These are phyloP conservation scores for Fusarium robinianum DNA, from an alignment of 2,329 filamentous ascomycete species.

Conservation along the genomic window DNA sequence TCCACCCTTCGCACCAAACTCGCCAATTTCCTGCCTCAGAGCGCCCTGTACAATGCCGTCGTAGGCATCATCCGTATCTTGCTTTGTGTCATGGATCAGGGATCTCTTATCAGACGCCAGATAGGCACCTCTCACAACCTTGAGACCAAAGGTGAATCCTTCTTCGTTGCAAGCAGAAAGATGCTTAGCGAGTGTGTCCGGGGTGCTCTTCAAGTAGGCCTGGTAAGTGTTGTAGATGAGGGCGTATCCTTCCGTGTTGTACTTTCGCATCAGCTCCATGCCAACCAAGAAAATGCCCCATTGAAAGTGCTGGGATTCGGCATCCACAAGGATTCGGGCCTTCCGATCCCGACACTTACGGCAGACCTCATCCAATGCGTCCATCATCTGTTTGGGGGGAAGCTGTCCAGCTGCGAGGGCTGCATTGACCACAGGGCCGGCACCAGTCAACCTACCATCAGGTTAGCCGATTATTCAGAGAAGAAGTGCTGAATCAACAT, in stretches of 20 bases:
- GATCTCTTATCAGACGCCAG: constrained; percentile 53
- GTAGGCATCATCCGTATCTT: constrained; percentile 57
- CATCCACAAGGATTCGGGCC: constrained; percentile 51
- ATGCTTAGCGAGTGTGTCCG: constrained; percentile 48
- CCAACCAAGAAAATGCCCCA: constrained; percentile 42
- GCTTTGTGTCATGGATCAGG: constrained; percentile 58
- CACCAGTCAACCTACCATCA: constrained; percentile 46
- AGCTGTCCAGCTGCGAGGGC: constrained; percentile 43
- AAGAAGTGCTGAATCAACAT: constrained; percentile 7
- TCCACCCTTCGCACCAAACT: constrained; percentile 44
- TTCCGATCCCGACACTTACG: constrained; percentile 43
- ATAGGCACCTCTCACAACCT: constrained; percentile 62
- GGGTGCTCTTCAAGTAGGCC: constrained; percentile 57
- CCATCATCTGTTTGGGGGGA: constrained; percentile 48
- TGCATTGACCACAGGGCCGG: constrained; percentile 45
- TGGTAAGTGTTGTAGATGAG: constrained; percentile 60
- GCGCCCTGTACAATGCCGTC: constrained; percentile 53
- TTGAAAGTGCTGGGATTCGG: constrained; percentile 52
- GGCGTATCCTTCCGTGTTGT: constrained; percentile 45
- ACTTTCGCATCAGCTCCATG: constrained; percentile 44
- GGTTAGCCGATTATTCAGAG: background rate
- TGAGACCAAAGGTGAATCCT: constrained; percentile 58
- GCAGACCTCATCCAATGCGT: constrained; percentile 48
- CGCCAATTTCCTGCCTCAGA: constrained; percentile 46
- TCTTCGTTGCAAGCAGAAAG: constrained; percentile 50